Base-by-base conservation (phyloP, 2,329 filamentous ascomycete species). In the Aspergillus tamarii region DNA sequence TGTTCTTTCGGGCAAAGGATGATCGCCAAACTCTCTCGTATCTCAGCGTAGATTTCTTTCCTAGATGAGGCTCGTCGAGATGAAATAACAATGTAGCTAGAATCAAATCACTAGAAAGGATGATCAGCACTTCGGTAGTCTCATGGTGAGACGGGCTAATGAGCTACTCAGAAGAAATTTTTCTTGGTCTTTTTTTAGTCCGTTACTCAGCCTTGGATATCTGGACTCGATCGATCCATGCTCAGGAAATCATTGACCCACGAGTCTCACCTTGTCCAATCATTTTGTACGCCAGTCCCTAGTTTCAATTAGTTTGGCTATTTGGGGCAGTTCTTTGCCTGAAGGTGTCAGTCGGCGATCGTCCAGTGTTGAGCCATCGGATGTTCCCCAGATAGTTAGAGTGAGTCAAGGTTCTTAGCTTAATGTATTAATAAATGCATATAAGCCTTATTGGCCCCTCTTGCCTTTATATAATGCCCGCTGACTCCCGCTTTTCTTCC, bases 371-470 rank as follows among this genome's bases (percentile, higher is more conserved):
- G 21, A n/a, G 34, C 30, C 39, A 36, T 39, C 52, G 21, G 52
- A 55, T 26, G 52, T 55, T 55, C 52, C 52, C 52, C 52, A 39
- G 52, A 55, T 55, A 21, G 32, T 12, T 55, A 9, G 28, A 39
- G 32, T 39, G 12, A 55, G n/a, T 55, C 32, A 26, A 39, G 21
- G n/a, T 26, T 39, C 30, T 26, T 39, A 55, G 19, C 26, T 2
- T 12, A 55, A 36, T 34, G 14, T n/a, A 32, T 36, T 54, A 34
- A 34, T 39, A 26, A 19, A 39, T 55, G n/a, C 36, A 39, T 26
- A 14, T 39, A 39, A 39, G 32, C n/a, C 32, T 26, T 26, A 26
- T 19, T 4, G 16, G 10, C 52, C 48, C 52, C 52, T 55, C 52
- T 12, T 39, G 12, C 14, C 52, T 55, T 39, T 55, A 55, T 36